These are phyloP conservation scores for Niebla homalea DNA, from an alignment of 495 filamentous ascomycete species.

Conservation along the genomic window DNA sequence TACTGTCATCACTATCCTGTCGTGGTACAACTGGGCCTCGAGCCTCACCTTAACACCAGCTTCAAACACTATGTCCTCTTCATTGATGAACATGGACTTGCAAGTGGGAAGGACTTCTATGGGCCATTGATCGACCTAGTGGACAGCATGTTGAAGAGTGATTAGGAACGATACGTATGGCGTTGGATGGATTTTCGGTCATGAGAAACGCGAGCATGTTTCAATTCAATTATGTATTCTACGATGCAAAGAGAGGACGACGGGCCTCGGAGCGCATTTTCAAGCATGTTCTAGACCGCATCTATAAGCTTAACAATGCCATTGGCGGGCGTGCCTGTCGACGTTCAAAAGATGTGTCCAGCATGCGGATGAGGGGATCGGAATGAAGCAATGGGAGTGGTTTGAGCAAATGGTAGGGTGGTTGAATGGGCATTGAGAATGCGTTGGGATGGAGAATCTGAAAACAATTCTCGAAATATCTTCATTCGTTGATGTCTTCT, in stretches of 20 bases:
- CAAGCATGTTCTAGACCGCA: too few species aligned
- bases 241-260: background rate
- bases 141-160: slow-evolving; percentile 90
- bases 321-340: too few species aligned
- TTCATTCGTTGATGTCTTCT: too few species aligned
- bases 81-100: slow-evolving; percentile 81
- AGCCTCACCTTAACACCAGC: slow-evolving; percentile 95
- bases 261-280: too few species aligned
- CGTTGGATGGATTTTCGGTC: background rate
- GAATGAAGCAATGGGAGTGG: too few species aligned
- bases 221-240: background rate
- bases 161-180: slow-evolving; percentile 31
- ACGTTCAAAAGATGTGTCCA: too few species aligned
- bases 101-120: slow-evolving; percentile 92
- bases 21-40: slow-evolving; percentile 83
- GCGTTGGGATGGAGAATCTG: too few species aligned
- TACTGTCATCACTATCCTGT: slow-evolving; percentile 99
- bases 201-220: background rate
- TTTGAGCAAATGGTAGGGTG: too few species aligned
- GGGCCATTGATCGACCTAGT: slow-evolving; percentile 93
- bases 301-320: too few species aligned
- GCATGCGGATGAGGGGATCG: too few species aligned
- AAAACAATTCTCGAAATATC: too few species aligned
- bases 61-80: slow-evolving; percentile 99
- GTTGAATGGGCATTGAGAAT: too few species aligned